A percentile compares a stretch with the other conserved stretches of the same genome.
These are phyloP conservation scores for Apiotrichum gracile DNA, from an alignment of 1,284 basidiomycete genomes.

Conservation along the genomic window DNA sequence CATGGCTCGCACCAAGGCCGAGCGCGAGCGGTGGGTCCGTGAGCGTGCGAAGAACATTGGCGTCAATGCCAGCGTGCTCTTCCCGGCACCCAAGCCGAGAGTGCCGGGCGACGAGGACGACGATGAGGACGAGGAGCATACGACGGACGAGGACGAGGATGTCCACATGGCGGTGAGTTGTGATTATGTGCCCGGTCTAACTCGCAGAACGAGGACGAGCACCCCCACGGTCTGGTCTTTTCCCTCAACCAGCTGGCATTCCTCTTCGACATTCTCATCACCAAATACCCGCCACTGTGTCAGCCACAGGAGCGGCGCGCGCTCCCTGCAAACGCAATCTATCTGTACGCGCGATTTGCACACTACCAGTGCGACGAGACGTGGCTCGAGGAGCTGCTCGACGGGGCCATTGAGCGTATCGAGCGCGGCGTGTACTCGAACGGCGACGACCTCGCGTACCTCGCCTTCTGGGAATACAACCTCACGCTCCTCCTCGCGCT, in stretches of 20 bases:
- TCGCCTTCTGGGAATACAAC: slow-evolving; percentile 95
- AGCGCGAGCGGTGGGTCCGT: slow-evolving; percentile 55
- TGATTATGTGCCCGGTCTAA: slow-evolving; percentile 2
- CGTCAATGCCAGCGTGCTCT: slow-evolving; percentile 27
- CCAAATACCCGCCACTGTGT: slow-evolving; percentile 55
- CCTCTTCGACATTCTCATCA: slow-evolving; percentile 75
- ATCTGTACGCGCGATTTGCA: slow-evolving; percentile 80
- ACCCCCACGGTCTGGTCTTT: slow-evolving; percentile 70
- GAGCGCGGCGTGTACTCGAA: slow-evolving; percentile 86
- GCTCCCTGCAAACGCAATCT: slow-evolving; percentile 74
- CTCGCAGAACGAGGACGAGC: slow-evolving; percentile 42
- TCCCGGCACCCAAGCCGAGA: slow-evolving; percentile 16
- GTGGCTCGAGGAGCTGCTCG: slow-evolving; percentile 86
- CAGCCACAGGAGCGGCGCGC: slow-evolving; percentile 56
- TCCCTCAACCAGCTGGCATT: slow-evolving; percentile 67
- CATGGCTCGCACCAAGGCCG: slow-evolving; percentile 51
- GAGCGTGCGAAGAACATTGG: slow-evolving; percentile 44
- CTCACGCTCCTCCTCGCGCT: slow-evolving; percentile 83
- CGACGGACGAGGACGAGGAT: slow-evolving; percentile 3
- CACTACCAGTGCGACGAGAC: slow-evolving; percentile 74
- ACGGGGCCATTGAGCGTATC: slow-evolving; percentile 83
- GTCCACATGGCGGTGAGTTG: not conserved
- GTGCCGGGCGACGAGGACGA: slow-evolving; percentile 33
- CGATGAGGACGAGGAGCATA: slow-evolving; percentile 48
- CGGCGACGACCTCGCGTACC: slow-evolving; percentile 74